These are phyloP conservation scores for Coemansia sp. DNA, from an alignment of 192 early-diverging fungal genomes.

Conservation along the genomic window DNA sequence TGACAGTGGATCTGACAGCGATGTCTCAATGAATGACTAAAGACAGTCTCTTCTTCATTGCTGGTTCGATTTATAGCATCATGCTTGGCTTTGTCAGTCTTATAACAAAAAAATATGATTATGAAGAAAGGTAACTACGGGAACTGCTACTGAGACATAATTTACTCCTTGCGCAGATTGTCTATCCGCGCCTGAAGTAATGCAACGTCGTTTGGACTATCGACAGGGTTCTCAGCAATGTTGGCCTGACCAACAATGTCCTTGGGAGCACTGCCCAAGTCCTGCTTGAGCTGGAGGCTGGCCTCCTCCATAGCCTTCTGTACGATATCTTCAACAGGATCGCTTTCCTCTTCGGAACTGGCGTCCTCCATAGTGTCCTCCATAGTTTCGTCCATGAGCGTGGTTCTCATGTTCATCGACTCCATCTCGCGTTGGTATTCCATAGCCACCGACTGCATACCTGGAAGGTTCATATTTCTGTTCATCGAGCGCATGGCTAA, in stretches of 20 bases:
- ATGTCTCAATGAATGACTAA: slow-evolving; percentile 24
- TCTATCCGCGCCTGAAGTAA: slow-evolving; percentile 87
- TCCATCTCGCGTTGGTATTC: slow-evolving; percentile 95
- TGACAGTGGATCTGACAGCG: slow-evolving; percentile 11
- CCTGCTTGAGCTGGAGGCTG: slow-evolving; percentile 66
- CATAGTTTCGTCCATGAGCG: slow-evolving; percentile 97
- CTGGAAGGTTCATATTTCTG: slow-evolving; percentile 87
- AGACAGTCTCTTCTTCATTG: neutral
- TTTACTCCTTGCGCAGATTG: slow-evolving; percentile 81
- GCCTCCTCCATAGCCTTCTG: slow-evolving; percentile 95
- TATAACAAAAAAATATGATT: neutral
- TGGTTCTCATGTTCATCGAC: slow-evolving; percentile 99
- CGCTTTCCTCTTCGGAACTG: slow-evolving; percentile 81
- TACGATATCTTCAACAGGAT: slow-evolving; percentile 86
- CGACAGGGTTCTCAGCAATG: slow-evolving; percentile 33
- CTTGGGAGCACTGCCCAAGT: slow-evolving; percentile 53
- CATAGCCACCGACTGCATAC: slow-evolving; percentile 94
- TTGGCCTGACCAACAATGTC: slow-evolving; percentile 55
- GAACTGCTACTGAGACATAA: neutral
- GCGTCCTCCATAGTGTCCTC: slow-evolving; percentile 94
- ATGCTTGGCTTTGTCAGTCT: neutral
- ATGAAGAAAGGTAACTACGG: slow-evolving; percentile 1
- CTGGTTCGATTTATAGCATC: neutral
- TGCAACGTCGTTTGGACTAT: slow-evolving; percentile 58
- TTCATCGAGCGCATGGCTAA: slow-evolving; percentile 98